Conservation (phyloP, 106 monocot genomes). For the Xerophyta viscosa region DNA sequence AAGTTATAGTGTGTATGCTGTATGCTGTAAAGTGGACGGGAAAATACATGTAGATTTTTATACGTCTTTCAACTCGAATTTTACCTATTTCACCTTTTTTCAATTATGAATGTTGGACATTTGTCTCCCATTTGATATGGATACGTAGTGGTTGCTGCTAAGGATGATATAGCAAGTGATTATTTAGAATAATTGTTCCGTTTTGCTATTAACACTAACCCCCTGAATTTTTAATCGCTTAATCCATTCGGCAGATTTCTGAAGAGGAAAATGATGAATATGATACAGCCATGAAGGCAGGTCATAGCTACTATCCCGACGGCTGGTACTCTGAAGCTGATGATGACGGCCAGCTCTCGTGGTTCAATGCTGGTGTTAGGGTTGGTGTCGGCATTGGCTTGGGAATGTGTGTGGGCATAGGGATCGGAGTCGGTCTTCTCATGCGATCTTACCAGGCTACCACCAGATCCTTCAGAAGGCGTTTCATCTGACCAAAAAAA, state of each 20-base stretch:
- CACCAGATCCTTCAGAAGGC: constrained; percentile 24
- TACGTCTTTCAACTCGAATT: too few species aligned
- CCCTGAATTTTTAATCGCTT: neutral
- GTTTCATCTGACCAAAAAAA: constrained; percentile 16
- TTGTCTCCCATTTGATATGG: too few species aligned
- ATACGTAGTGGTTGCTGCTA: too few species aligned
- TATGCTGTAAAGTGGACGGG: too few species aligned
- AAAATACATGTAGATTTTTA: too few species aligned
- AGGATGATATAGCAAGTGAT: too few species aligned
- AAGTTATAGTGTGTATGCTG: too few species aligned
- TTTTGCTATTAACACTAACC: neutral
- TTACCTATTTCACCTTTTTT: too few species aligned
- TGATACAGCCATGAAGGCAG: constrained; percentile 4
- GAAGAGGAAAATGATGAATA: constrained; percentile 11
- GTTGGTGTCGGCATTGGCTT: constrained; percentile 40
- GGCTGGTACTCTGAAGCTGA: constrained; percentile 15
- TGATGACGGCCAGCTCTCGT: constrained; percentile 33
- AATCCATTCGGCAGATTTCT: neutral
- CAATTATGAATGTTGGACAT: too few species aligned
- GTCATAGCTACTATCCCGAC: constrained; percentile 11
- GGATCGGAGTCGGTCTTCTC: constrained; percentile 34
- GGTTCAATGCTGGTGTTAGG: constrained; percentile 44
- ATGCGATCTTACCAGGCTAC: constrained; percentile 46
- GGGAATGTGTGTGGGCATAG: constrained; percentile 39
- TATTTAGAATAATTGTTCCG: too few species aligned